These are phyloP conservation scores for Xylaria flabelliformis DNA, from an alignment of 495 filamentous ascomycete genomes.

Conservation along the genomic window DNA sequence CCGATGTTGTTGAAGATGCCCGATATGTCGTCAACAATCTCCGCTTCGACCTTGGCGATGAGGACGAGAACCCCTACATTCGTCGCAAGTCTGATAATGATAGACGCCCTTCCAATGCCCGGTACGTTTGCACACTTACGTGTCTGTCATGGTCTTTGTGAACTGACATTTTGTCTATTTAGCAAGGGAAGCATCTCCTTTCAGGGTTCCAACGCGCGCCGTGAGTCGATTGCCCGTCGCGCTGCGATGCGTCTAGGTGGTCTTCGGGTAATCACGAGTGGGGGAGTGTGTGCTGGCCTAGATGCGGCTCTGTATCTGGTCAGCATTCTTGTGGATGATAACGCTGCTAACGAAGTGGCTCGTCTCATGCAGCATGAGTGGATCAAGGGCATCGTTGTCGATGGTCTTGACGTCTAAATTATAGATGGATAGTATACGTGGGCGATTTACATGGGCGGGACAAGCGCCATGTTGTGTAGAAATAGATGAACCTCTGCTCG, in stretches of 20 bases:
- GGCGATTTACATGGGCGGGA: not conserved
- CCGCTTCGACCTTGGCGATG: slow-evolving; percentile 74
- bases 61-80: slow-evolving; percentile 77
- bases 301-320: slow-evolving; percentile 83
- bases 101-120: slow-evolving; percentile 64
- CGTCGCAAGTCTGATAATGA: slow-evolving; percentile 67
- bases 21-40: slow-evolving; percentile 83
- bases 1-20: slow-evolving; percentile 75
- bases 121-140: slow-evolving; percentile 47
- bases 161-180: slow-evolving; percentile 28
- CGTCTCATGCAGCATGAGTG: slow-evolving; percentile 73
- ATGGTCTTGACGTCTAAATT: slow-evolving; percentile 72
- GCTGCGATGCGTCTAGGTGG: slow-evolving; percentile 70
- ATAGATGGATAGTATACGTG: slow-evolving; percentile 14
- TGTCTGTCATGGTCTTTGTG: not conserved
- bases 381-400: slow-evolving; percentile 72
- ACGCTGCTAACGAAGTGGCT: slow-evolving; percentile 71
- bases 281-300: slow-evolving; percentile 76
- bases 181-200: slow-evolving; percentile 76
- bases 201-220: slow-evolving; percentile 65
- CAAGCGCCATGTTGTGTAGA: slow-evolving; percentile 22
- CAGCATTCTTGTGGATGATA: slow-evolving; percentile 70
- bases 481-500: slow-evolving; percentile 15
- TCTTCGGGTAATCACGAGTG: slow-evolving; percentile 76
- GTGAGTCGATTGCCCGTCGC: slow-evolving; percentile 71